Base-by-base conservation (phyloP, 2,329 filamentous ascomycete genomes). In the Knoxdaviesia proteae region DNA sequence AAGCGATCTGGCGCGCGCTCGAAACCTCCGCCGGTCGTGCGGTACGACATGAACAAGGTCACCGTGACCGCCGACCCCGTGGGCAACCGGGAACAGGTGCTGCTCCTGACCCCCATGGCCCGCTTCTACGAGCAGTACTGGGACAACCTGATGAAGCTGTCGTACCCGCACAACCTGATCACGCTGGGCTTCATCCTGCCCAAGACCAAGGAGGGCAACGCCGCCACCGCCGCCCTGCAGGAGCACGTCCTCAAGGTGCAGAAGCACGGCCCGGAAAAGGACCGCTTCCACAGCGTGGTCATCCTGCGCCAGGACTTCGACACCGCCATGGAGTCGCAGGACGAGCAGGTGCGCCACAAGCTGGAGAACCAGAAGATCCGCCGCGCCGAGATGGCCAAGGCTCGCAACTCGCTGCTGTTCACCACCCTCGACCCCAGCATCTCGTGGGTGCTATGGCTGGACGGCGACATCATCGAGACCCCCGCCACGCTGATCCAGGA, bases 281-380 rank as follows among this genome's bases (percentile, higher is more conserved):
- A 83, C 54, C 80, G 86, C 46, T 98, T 98, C 64, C 82, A 86
- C 51, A 86, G 81, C 56, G 79, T 98, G 54, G 88, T 87, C 48
- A 96, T 98, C 53, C 73, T 96, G 51, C 77, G 90, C 45, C 88
- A 98, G 60, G 90, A 98, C 62, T 92, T 92, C 49, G 87, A 94
- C 44, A 76, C 80, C 7, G 82, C 86, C 0, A 60, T 94, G 32
- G 50, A 62, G 5, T 87, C 83, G 6, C 90, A 96, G 60, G 74
- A 78, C 50, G 90, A 98, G 62, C 68, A 71, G 45, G 87, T 94
- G 58, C 75, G 90, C 32, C 90, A 98, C 63, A 92, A 93, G 60
- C 75, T 94, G 63, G 67, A 77, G 47, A 86, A 92, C 54, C 90
- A 98, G 57, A 94, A 92, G 61, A 68, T 67, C 6, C 77, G 90